Percentiles rank a stretch among this genome's conserved stretches.
phyloP scores from a whole-genome alignment of 2,329 filamentous ascomycete species.

The Trichoderma breve region DNA sequence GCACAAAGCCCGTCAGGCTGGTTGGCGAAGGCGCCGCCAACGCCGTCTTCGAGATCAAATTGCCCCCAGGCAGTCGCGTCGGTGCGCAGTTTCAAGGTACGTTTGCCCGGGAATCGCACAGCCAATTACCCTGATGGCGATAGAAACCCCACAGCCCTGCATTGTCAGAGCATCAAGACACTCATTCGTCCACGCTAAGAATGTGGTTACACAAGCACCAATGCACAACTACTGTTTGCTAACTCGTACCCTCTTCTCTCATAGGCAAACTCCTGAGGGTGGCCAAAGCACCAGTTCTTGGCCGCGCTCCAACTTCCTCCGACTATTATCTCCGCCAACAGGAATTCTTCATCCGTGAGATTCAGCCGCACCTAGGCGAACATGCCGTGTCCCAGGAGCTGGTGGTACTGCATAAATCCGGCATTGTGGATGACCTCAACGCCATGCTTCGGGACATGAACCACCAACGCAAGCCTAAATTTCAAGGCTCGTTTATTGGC shows the following conservation, averaged over 20 bases:
- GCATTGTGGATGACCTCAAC: constrained; percentile 49
- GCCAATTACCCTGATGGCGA: not conserved
- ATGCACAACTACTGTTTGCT: not conserved
- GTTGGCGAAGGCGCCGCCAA: constrained; percentile 74
- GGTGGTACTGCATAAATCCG: constrained; percentile 37
- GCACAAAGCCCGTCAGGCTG: constrained; percentile 39
- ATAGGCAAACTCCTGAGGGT: constrained; percentile 40
- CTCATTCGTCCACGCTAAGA: not conserved
- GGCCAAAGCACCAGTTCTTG: constrained; percentile 36
- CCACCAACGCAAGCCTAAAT: constrained; percentile 42
- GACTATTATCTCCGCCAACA: constrained; percentile 40
- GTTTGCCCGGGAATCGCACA: not conserved
- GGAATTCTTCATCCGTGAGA: constrained; percentile 35
- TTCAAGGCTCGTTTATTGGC: constrained; percentile 50
- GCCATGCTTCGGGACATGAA: constrained; percentile 51
- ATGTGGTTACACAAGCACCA: constrained; percentile 5
- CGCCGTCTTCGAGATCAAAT: constrained; percentile 63
- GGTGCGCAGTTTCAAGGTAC: constrained; percentile 33
- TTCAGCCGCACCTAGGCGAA: constrained; percentile 36
- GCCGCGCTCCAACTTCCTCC: constrained; percentile 35
- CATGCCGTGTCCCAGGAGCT: constrained; percentile 39
- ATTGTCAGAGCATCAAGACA: not conserved
- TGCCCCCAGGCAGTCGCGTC: constrained; percentile 31
- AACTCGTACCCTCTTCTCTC: constrained; percentile 15
- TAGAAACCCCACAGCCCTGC: not conserved